A percentile compares a stretch with the other conserved stretches of the same genome.
phyloP scores from a whole-genome alignment of 768 basidiomycete genomes.

The Russula ochroleuca region DNA sequence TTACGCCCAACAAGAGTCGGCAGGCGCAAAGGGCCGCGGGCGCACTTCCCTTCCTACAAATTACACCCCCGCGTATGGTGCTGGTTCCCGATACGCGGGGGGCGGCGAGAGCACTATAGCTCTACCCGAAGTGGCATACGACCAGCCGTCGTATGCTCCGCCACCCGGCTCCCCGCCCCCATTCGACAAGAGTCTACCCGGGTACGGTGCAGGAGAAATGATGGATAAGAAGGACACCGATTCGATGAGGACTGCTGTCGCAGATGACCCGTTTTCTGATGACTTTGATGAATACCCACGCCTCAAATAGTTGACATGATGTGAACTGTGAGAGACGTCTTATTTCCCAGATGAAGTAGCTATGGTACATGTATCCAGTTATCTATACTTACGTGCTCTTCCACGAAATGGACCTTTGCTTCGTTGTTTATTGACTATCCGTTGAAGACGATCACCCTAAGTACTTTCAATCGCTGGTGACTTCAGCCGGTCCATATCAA shows the following conservation, averaged over 20 bases:
- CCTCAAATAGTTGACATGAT: not conserved
- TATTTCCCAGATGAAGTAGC: not conserved
- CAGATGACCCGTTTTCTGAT: conserved; percentile 51
- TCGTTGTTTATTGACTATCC: not conserved
- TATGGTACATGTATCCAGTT: conserved; percentile 2
- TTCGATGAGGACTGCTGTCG: conserved; percentile 29
- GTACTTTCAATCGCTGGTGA: not conserved
- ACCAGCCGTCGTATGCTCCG: conserved; percentile 38
- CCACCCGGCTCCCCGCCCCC: conserved; percentile 49
- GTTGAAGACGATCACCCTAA: not conserved
- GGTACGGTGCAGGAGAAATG: conserved; percentile 39
- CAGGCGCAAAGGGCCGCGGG: conserved; percentile 42
- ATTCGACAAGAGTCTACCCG: conserved; percentile 38
- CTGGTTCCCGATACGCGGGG: conserved; percentile 28
- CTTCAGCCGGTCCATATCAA: conserved; percentile 26
- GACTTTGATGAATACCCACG: conserved; percentile 40
- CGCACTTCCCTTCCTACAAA: conserved; percentile 40
- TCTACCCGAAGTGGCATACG: conserved; percentile 28
- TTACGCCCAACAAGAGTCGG: conserved; percentile 73
- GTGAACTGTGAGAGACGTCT: not conserved
- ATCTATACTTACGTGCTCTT: not conserved
- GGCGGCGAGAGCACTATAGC: conserved; percentile 19
- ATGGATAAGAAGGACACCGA: conserved; percentile 30
- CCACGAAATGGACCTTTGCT: not conserved
- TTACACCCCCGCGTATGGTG: conserved; percentile 33